Conservation (phyloP, 1,284 basidiomycete species). For the Ceratobasidium sp. region DNA sequence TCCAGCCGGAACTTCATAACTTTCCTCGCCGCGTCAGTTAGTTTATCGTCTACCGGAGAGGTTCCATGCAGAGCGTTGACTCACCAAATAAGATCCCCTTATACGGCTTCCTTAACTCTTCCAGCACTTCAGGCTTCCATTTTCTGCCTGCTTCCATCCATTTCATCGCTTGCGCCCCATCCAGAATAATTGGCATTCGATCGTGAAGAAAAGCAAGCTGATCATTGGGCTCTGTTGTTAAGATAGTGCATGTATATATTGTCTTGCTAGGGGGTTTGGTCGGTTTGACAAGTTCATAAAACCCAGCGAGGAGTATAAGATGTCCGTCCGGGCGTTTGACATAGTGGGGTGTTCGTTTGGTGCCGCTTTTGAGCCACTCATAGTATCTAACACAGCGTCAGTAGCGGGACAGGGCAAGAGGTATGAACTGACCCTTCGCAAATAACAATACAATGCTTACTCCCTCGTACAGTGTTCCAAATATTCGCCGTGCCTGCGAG, state of each 20-base stretch:
- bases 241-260: conserved; percentile 85
- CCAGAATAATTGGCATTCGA: conserved; percentile 90
- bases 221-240: conserved; percentile 79
- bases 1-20: conserved; percentile 88
- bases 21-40: conserved; percentile 46
- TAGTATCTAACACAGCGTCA: conserved; percentile 67
- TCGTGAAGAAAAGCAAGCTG: conserved; percentile 85
- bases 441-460: conserved; percentile 78
- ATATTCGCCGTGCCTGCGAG: conserved; percentile 71
- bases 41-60: neutral
- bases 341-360: conserved; percentile 80
- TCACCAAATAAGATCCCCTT: conserved; percentile 74
- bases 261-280: conserved; percentile 58
- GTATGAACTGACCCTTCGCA: conserved; percentile 70
- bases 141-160: conserved; percentile 83
- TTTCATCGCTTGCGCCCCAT: conserved; percentile 61
- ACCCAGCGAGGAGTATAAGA: conserved; percentile 85
- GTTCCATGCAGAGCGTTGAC: conserved; percentile 45
- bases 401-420: conserved; percentile 17
- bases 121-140: conserved; percentile 66
- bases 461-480: conserved; percentile 81
- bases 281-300: conserved; percentile 78
- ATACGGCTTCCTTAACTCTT: conserved; percentile 71
- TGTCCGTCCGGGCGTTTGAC: conserved; percentile 67
- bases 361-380: conserved; percentile 87